Percentiles rank a stretch among this genome's conserved stretches.
These are phyloP conservation scores for Enteropsectra breve DNA, from an alignment of 371 early-diverging fungal species.

Conservation along the genomic window DNA sequence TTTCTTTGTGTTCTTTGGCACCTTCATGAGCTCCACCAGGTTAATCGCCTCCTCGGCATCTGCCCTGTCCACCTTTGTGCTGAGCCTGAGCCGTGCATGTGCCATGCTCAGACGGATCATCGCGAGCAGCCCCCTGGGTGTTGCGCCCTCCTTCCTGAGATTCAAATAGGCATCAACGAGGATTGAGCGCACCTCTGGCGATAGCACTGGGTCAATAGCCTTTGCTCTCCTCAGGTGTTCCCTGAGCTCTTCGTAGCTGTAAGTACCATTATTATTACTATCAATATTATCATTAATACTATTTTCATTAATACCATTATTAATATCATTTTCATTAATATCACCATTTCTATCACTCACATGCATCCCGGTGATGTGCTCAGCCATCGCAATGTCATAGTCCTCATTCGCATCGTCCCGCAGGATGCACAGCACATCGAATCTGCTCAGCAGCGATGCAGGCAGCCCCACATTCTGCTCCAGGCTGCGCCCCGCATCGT, in stretches of 20 bases:
- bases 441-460: slow-evolving; percentile 80
- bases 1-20: slow-evolving; percentile 62
- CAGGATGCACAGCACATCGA: slow-evolving; percentile 83
- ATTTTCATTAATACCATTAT: neutral
- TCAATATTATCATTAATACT: neutral
- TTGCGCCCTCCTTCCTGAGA: slow-evolving; percentile 13
- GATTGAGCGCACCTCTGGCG: neutral
- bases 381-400: slow-evolving; percentile 65
- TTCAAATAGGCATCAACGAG: slow-evolving; percentile 4
- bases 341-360: slow-evolving; percentile 4
- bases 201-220: slow-evolving; percentile 27
- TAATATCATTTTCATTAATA: neutral
- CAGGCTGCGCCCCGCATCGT: slow-evolving; percentile 73
- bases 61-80: slow-evolving; percentile 65
- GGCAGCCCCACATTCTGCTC: slow-evolving; percentile 89
- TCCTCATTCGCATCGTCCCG: slow-evolving; percentile 76
- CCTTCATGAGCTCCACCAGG: slow-evolving; percentile 69
- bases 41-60: slow-evolving; percentile 89
- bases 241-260: slow-evolving; percentile 22
- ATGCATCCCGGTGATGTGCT: slow-evolving; percentile 54
- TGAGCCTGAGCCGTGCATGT: slow-evolving; percentile 74
- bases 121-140: slow-evolving; percentile 65
- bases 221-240: slow-evolving; percentile 33
- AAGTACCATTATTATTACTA: neutral
- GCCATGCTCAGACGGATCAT: slow-evolving; percentile 78